phyloP scores from a whole-genome alignment of 2,329 filamentous ascomycete genomes.

The Ilyonectria destructans region DNA sequence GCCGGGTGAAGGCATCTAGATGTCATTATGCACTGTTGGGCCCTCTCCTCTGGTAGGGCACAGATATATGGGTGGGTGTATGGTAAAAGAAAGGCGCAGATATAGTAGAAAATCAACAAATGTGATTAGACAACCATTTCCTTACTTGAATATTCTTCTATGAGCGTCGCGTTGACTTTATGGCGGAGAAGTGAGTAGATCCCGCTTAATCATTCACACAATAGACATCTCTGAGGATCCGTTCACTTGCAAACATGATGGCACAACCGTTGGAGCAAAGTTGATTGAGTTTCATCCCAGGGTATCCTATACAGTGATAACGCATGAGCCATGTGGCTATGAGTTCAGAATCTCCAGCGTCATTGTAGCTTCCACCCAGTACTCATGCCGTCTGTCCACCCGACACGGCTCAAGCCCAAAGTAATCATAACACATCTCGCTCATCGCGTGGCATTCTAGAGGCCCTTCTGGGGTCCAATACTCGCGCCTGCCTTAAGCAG shows the following conservation, averaged over 20 bases:
- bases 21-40: constrained; percentile 11
- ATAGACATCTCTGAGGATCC: background rate
- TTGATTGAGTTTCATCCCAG: background rate
- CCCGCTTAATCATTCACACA: too few relatives aligned
- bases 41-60: constrained; percentile 16
- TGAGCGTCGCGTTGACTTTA: background rate
- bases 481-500: constrained; percentile 9
- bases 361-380: background rate
- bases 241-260: background rate
- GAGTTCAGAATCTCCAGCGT: background rate
- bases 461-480: background rate
- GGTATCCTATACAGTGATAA: constrained; percentile 6
- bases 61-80: constrained; percentile 14
- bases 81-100: background rate
- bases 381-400: background rate
- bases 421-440: constrained; percentile 9
- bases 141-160: background rate
- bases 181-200: background rate
- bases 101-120: constrained; percentile 18
- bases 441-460: constrained; percentile 3
- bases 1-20: constrained; percentile 14
- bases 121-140: constrained; percentile 8
- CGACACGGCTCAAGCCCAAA: constrained; percentile 6
- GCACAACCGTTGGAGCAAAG: background rate
- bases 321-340: background rate